phyloP scores from a whole-genome alignment of 441 rosid genomes.

The Pelargonium myrrhifolium region DNA sequence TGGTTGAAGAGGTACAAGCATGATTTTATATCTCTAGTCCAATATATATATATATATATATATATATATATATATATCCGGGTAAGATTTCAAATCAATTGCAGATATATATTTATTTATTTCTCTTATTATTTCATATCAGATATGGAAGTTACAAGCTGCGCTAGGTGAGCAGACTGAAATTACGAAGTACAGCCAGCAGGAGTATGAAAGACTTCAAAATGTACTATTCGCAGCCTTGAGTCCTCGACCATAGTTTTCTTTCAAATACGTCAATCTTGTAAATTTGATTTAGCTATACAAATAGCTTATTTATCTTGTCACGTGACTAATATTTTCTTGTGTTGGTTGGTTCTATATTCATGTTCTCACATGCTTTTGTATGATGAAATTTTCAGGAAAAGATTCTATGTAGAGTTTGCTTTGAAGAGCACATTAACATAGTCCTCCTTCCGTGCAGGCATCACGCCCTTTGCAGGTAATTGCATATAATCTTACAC shows the following conservation, averaged over 20 bases:
- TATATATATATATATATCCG: no score
- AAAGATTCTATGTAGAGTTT: conserved; percentile 56
- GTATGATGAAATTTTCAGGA: conserved; percentile 33
- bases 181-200: conserved; percentile 47
- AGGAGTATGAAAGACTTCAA: conserved; percentile 54
- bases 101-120: no score
- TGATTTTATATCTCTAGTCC: neutral
- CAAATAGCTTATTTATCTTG: no score
- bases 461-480: conserved; percentile 62
- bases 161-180: conserved; percentile 52
- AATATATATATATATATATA: no score
- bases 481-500: conserved; percentile 12
- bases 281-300: neutral
- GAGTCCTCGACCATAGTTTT: no score
- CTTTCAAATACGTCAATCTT: no score
- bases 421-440: conserved; percentile 57
- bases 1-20: conserved; percentile 50
- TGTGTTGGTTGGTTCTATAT: neutral
- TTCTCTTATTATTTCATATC: neutral
- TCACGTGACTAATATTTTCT: no score
- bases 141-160: conserved; percentile 57
- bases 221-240: conserved; percentile 28
- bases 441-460: conserved; percentile 52
- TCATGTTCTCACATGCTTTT: neutral
- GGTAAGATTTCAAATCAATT: neutral